A percentile compares a stretch with the other conserved stretches of the same genome.
Evolutionary conservation across 2,329 filamentous ascomycete genomes (phyloP).

Genomic region (Colletotrichum noveboracense): DNA sequence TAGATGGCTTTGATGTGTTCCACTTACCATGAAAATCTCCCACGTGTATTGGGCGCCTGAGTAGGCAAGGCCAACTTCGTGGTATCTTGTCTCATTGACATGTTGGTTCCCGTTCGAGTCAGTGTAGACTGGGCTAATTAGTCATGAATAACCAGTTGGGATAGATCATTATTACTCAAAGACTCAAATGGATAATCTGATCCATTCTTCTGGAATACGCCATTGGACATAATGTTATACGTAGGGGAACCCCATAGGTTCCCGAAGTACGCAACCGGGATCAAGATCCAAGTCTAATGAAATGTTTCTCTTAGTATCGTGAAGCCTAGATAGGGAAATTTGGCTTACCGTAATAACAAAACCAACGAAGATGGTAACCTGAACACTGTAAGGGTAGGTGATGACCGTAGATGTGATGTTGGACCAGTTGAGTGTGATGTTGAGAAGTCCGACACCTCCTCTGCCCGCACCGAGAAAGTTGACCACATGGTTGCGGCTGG

Average conservation of each 20-base stretch:
- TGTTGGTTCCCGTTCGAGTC: constrained; percentile 9
- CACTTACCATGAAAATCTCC: constrained; percentile 28
- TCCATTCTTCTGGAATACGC: constrained; percentile 41
- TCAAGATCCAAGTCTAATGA: constrained; percentile 58
- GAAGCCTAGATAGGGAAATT: rapidly evolving
- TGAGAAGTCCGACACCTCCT: constrained; percentile 67
- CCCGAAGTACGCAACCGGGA: constrained; percentile 65
- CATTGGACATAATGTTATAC: constrained; percentile 62
- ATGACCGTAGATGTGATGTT: constrained; percentile 61
- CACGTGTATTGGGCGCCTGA: constrained; percentile 63
- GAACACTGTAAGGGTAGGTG: constrained; percentile 60
- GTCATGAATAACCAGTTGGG: neutral
- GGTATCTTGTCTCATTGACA: constrained; percentile 51
- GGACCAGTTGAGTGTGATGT: constrained; percentile 65
- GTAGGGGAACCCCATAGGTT: constrained; percentile 49
- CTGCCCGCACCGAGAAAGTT: constrained; percentile 67
- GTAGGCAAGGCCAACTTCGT: constrained; percentile 58
- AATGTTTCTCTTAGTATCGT: constrained; percentile 23
- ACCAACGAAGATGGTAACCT: constrained; percentile 58
- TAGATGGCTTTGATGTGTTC: neutral
- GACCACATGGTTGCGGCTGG: constrained; percentile 59
- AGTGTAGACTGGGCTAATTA: constrained; percentile 1
- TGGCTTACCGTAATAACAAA: constrained; percentile 45
- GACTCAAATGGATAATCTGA: constrained; percentile 14
- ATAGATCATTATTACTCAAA: constrained; percentile 26